These are phyloP conservation scores for Ilex paraguariensis DNA, from an alignment of 305 asterid species.

Conservation along the genomic window DNA sequence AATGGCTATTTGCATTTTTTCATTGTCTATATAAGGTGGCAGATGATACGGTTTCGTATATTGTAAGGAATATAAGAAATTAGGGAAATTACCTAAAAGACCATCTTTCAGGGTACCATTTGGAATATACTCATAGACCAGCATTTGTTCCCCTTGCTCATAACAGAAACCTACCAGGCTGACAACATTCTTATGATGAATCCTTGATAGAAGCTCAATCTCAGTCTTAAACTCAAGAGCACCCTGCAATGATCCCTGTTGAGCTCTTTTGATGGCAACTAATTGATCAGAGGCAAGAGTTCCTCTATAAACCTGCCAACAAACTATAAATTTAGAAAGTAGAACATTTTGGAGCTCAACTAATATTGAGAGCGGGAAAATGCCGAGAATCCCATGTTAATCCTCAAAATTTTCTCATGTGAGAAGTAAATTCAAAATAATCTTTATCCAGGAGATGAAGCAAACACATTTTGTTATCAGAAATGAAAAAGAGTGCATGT, in stretches of 20 bases:
- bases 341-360: too few species aligned
- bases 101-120: conserved; percentile 59
- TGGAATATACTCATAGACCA: conserved; percentile 51
- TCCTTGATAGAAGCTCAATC: conserved; percentile 72
- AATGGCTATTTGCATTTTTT: too few species aligned
- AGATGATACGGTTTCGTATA: too few species aligned
- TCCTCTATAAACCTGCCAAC: conserved; percentile 56
- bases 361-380: too few species aligned
- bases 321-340: not conserved
- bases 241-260: conserved; percentile 57
- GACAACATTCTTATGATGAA: conserved; percentile 67
- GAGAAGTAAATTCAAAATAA: too few species aligned
- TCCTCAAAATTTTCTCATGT: too few species aligned
- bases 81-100: conserved; percentile 34
- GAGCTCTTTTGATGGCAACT: conserved; percentile 63
- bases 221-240: conserved; percentile 58
- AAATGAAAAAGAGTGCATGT: too few species aligned
- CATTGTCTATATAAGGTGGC: too few species aligned
- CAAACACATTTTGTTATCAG: too few species aligned
- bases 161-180: conserved; percentile 59
- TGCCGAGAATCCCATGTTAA: not conserved
- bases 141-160: conserved; percentile 55
- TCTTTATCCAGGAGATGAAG: too few species aligned
- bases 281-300: conserved; percentile 41
- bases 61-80: too few species aligned